Base-by-base conservation (phyloP, 345 rosid genomes). In the Lumnitzera racemosa region DNA sequence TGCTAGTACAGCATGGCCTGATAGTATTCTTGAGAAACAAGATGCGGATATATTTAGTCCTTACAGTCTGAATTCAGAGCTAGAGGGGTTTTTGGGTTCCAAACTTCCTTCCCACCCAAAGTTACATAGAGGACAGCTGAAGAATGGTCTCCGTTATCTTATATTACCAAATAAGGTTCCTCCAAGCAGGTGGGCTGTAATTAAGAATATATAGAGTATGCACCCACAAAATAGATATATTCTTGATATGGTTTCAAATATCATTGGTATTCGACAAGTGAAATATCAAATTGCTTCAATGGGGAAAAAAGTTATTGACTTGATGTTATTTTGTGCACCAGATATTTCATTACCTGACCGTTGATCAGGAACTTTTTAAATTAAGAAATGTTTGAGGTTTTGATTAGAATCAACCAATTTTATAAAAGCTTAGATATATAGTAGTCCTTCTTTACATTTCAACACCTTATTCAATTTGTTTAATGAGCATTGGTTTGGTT, bases 141-240 rank as follows among this genome's bases (percentile, higher is more conserved):
- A 78, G 77, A 95, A 90, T 76, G 99, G 99, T 66, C 99, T 95
- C 47, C 88, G 86, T 2, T 95, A 90, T 79, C 92, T 95, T 73
- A 86, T 95, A 61, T 79, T 95, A 67, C 99, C 97, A 1, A 95
- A 95, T 73, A 90, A 90, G 80, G 90, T 95, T 75, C 99, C 99
- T 24, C 88, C 86, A 61, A 86, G 80, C 81, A 90, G 99, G 98
- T 89, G 74, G 61, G 43, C 23, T 54, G 47, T 60, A 49, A 63
- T 57, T 25, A 43, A 50, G 20, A 49, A 12, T 31, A 29, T 62
- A 36, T 46, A 23, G 31, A 53, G 46, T 43, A 36, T 48, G 57
- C 27, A 56, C 50, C 52, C 60, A 64, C 59, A 62, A 50, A 31
- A 36, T 36, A 36, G 7, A 36, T 9, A 5, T 36, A 7, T 36